Percentiles rank a stretch among this genome's conserved stretches.
Conservation (phyloP, 257 asterid species). For the Nicotiana otophora region DNA sequence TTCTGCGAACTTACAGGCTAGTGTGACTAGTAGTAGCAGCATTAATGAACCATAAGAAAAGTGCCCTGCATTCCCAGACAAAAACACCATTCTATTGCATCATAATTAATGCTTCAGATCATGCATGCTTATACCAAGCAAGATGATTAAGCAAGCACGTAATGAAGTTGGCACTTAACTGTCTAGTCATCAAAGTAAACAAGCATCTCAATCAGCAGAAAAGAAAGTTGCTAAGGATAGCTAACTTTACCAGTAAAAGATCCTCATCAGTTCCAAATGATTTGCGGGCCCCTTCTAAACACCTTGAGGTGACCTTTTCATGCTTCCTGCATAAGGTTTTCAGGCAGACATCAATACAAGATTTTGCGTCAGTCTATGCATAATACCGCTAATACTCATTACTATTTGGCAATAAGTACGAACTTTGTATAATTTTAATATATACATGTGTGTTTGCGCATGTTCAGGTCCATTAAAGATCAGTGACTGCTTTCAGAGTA, state of each 20-base stretch:
- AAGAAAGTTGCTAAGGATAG: not conserved
- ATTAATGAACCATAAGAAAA: not conserved
- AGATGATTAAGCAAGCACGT: not conserved
- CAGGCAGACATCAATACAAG: not conserved
- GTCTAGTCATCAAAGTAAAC: not conserved
- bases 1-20: not conserved
- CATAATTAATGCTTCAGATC: not conserved
- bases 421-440: not conserved
- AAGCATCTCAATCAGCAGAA: not conserved
- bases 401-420: not conserved
- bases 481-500: too few relatives aligned
- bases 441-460: too few relatives aligned
- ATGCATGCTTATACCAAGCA: not conserved
- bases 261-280: slow-evolving; percentile 97
- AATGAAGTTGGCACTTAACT: not conserved
- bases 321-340: slow-evolving; percentile 45
- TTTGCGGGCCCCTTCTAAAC: slow-evolving; percentile 78
- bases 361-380: not conserved
- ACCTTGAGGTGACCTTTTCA: slow-evolving; percentile 58
- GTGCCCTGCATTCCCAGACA: not conserved
- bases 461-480: too few relatives aligned
- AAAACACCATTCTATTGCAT: not conserved
- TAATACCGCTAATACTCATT: not conserved
- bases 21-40: not conserved
- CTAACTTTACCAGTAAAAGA: slow-evolving; percentile 68